Evolutionary conservation across 257 asterid species (phyloP).

Genomic region (Ballota nigra): DNA sequence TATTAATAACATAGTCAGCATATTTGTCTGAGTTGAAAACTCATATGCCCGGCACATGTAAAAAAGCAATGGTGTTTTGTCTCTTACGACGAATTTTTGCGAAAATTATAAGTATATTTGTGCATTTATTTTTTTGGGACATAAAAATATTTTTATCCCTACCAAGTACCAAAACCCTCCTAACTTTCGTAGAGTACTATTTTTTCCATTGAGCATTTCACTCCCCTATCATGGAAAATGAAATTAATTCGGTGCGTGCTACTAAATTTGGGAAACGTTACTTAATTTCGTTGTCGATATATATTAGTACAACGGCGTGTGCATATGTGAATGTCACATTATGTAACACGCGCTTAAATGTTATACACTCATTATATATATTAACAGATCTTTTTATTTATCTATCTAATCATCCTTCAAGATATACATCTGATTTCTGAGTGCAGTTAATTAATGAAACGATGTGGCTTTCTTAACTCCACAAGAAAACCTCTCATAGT

Average conservation of each 20-base stretch:
- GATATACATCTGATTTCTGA: too few species aligned
- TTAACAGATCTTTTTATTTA: background rate
- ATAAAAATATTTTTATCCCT: too few species aligned
- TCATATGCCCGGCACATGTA: too few species aligned
- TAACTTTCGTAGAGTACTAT: too few species aligned
- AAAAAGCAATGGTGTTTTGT: too few species aligned
- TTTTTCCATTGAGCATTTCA: too few species aligned
- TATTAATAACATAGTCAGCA: too few species aligned
- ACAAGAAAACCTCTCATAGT: background rate
- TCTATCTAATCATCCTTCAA: background rate
- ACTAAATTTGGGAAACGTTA: background rate
- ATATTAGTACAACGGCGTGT: background rate
- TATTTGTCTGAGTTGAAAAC: too few species aligned
- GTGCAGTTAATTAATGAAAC: background rate
- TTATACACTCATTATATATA: background rate
- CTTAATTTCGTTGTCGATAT: background rate
- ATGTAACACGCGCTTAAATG: background rate
- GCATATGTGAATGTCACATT: background rate
- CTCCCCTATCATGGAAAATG: background rate
- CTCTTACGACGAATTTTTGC: too few species aligned
- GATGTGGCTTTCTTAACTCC: slow-evolving; percentile 17
- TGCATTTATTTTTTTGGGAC: too few species aligned
- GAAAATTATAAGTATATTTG: too few species aligned
- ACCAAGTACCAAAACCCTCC: too few species aligned
- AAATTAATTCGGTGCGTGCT: background rate